phyloP scores from a whole-genome alignment of 1,284 basidiomycete species.

The Puccinia coronata region DNA sequence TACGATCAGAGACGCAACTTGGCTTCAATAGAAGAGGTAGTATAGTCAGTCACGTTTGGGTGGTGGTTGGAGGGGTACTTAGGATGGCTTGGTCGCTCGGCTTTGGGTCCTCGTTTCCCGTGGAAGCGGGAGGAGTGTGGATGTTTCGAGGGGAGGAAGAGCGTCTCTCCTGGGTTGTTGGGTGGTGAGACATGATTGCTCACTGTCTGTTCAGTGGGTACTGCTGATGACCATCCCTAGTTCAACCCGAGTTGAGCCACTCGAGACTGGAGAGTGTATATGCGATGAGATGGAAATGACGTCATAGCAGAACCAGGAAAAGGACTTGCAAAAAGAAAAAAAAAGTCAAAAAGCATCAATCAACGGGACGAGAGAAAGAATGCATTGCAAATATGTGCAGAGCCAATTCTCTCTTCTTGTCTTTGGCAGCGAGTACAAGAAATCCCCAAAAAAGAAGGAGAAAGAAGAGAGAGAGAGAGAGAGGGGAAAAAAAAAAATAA shows the following conservation, averaged over 20 bases:
- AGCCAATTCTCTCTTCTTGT: background rate
- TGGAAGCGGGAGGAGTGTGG: background rate
- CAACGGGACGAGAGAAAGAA: too few species aligned
- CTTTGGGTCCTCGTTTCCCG: background rate
- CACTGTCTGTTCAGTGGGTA: background rate
- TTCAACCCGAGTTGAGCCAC: too few species aligned
- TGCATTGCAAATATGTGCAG: too few species aligned
- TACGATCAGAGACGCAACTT: background rate
- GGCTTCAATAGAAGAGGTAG: background rate
- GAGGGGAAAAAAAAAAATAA: too few species aligned
- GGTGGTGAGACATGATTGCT: background rate
- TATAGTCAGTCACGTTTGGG: background rate
- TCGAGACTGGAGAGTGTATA: background rate
- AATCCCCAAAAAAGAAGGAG: too few species aligned
- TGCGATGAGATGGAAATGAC: slow-evolving; percentile 10
- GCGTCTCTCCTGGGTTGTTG: background rate
- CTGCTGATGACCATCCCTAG: background rate
- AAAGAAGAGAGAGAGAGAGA: too few species aligned
- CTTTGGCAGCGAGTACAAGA: background rate
- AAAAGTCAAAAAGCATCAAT: too few species aligned
- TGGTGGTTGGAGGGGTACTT: background rate
- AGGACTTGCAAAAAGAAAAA: too few species aligned
- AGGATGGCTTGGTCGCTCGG: background rate
- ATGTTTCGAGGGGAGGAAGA: background rate
- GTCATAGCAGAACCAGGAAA: background rate